Conservation (phyloP, 2,329 filamentous ascomycete genomes). For the Exophiala sp. region DNA sequence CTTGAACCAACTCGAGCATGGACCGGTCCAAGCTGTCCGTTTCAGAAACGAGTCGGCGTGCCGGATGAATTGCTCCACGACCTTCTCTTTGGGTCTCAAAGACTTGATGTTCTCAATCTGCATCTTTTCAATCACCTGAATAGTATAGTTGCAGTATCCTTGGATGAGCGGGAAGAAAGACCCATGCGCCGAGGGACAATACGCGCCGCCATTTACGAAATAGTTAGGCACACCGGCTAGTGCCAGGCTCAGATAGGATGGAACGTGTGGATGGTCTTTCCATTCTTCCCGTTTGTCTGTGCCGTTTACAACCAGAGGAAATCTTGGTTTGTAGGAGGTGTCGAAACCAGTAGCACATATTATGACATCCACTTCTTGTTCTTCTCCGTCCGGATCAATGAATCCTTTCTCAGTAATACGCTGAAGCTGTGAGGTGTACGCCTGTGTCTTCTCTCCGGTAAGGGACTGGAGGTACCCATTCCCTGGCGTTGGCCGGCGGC, state of each 20-base stretch:
- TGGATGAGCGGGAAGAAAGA: constrained; percentile 30
- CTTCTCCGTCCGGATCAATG: constrained; percentile 17
- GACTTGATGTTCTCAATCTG: constrained; percentile 24
- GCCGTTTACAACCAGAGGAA: constrained; percentile 19
- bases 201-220: constrained; percentile 29
- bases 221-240: constrained; percentile 30
- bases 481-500: constrained; percentile 28
- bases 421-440: constrained; percentile 11
- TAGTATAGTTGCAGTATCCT: constrained; percentile 25
- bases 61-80: constrained; percentile 34
- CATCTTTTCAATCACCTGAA: constrained; percentile 30
- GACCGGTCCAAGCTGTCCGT: constrained; percentile 28
- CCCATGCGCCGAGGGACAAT: constrained; percentile 30
- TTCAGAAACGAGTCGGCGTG: constrained; percentile 39
- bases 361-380: constrained; percentile 30
- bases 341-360: constrained; percentile 30
- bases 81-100: constrained; percentile 19
- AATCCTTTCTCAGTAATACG: constrained; percentile 22
- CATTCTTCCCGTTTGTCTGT: constrained; percentile 14
- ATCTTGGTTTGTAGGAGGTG: constrained; percentile 23
- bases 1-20: constrained; percentile 24
- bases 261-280: constrained; percentile 20
- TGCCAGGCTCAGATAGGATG: constrained; percentile 22
- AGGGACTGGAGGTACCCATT: constrained; percentile 26
- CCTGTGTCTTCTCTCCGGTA: constrained; percentile 15